phyloP scores from a whole-genome alignment of 1,139 yeast species.

The Suhomyces wounanorum region DNA sequence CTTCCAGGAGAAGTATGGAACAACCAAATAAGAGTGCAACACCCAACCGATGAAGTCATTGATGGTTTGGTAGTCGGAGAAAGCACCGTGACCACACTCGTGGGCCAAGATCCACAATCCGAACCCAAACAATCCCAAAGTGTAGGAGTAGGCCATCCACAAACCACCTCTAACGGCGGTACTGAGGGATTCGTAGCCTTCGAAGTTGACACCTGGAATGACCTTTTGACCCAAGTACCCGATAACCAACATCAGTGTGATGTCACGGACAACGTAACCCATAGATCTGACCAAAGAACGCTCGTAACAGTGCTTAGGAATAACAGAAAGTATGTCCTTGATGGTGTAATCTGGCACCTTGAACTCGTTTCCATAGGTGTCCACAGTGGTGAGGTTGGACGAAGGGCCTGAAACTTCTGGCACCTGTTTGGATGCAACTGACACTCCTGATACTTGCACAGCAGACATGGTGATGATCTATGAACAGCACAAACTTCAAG shows the following conservation, averaged over 20 bases:
- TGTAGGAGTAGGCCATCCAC: constrained; percentile 55
- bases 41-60: constrained; percentile 64
- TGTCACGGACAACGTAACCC: constrained; percentile 60
- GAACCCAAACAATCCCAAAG: constrained; percentile 50
- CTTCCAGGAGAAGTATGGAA: constrained; percentile 67
- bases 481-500: not conserved
- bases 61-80: constrained; percentile 55
- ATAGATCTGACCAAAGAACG: constrained; percentile 52
- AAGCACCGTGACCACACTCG: constrained; percentile 69
- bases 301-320: constrained; percentile 64
- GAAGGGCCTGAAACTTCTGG: constrained; percentile 21
- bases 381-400: constrained; percentile 42
- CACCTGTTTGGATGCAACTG: constrained; percentile 25
- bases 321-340: constrained; percentile 59
- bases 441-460: constrained; percentile 10
- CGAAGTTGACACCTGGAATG: constrained; percentile 48
- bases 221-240: constrained; percentile 49
- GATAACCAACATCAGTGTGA: constrained; percentile 41
- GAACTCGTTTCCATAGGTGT: constrained; percentile 57
- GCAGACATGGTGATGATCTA: constrained; percentile 8
- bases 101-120: constrained; percentile 68
- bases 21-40: constrained; percentile 57
- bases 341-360: constrained; percentile 64
- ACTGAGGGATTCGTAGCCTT: constrained; percentile 33
- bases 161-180: constrained; percentile 48